These are phyloP conservation scores for Chrysanthemum lavandulifolium DNA, from an alignment of 129 eudicot species.

Conservation along the genomic window DNA sequence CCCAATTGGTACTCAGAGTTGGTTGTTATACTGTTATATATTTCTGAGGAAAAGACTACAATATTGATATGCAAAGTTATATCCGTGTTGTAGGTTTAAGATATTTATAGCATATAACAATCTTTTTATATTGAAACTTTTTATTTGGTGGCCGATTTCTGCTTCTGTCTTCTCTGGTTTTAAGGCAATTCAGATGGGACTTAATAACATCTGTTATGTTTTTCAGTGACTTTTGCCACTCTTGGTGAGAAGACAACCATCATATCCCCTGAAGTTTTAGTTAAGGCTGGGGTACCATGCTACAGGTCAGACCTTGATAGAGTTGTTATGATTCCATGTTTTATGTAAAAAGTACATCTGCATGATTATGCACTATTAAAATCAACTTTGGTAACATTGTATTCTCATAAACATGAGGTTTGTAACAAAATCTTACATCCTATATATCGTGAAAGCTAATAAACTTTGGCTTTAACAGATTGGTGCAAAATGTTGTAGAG, in stretches of 20 bases:
- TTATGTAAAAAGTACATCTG: background rate
- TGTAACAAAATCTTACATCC: background rate
- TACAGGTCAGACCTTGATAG: conserved; percentile 50
- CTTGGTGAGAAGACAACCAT: conserved; percentile 92
- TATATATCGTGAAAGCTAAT: conserved; percentile 20
- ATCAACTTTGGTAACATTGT: conserved; percentile 4
- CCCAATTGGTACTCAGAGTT: too few relatives aligned
- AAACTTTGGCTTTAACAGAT: conserved; percentile 39
- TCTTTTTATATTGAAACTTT: background rate
- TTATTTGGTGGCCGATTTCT: background rate
- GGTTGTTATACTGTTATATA: too few relatives aligned
- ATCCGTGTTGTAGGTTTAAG: too few relatives aligned
- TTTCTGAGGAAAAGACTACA: too few relatives aligned
- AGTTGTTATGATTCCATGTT: background rate
- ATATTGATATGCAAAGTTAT: too few relatives aligned
- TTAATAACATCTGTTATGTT: background rate
- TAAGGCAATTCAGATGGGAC: conserved; percentile 5
- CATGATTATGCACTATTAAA: background rate
- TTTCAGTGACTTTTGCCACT: conserved; percentile 68
- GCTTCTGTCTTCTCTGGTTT: background rate
- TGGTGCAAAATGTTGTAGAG: conserved; percentile 90
- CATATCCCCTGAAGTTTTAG: conserved; percentile 87
- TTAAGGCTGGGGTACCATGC: conserved; percentile 85
- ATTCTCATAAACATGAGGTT: background rate
- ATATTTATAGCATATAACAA: background rate